Percentiles rank a stretch among this genome's conserved stretches.
Evolutionary conservation across 108 stramenopile species (phyloP).

Genomic region (Nannochloropsis salina): DNA sequence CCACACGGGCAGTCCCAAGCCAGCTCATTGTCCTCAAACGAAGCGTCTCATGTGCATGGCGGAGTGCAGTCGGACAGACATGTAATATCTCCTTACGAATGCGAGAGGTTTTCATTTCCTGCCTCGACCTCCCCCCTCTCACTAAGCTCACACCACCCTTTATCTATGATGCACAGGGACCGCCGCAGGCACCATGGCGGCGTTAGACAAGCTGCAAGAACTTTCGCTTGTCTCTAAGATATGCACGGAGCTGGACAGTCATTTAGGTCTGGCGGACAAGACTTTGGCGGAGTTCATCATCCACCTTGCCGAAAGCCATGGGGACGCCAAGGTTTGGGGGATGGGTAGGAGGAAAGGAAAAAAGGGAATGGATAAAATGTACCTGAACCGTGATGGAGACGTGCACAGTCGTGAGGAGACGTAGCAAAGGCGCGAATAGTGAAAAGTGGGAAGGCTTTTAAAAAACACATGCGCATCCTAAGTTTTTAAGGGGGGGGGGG

Average conservation of each 20-base stretch:
- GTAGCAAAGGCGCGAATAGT: background rate
- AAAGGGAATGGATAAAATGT: background rate
- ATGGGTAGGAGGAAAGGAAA: background rate
- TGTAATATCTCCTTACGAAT: no score
- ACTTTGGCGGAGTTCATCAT: slow-evolving; percentile 93
- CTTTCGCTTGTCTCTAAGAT: slow-evolving; percentile 78
- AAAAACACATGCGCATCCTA: background rate
- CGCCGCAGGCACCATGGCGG: slow-evolving; percentile 50
- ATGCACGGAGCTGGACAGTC: slow-evolving; percentile 71
- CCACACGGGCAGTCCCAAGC: no score
- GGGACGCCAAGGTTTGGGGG: background rate
- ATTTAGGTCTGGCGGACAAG: slow-evolving; percentile 80
- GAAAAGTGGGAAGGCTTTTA: background rate
- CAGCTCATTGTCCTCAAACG: no score
- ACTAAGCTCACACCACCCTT: no score
- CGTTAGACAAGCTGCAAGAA: slow-evolving; percentile 82
- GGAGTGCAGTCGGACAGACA: no score
- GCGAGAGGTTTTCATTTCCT: no score
- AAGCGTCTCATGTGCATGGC: no score
- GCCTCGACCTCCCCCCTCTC: no score
- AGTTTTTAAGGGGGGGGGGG: background rate
- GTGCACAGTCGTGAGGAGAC: background rate
- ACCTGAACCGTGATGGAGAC: background rate
- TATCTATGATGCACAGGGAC: no score
- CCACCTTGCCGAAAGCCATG: slow-evolving; percentile 64